Conservation (phyloP, 495 filamentous ascomycete species). For the Oidiodendron maius region DNA sequence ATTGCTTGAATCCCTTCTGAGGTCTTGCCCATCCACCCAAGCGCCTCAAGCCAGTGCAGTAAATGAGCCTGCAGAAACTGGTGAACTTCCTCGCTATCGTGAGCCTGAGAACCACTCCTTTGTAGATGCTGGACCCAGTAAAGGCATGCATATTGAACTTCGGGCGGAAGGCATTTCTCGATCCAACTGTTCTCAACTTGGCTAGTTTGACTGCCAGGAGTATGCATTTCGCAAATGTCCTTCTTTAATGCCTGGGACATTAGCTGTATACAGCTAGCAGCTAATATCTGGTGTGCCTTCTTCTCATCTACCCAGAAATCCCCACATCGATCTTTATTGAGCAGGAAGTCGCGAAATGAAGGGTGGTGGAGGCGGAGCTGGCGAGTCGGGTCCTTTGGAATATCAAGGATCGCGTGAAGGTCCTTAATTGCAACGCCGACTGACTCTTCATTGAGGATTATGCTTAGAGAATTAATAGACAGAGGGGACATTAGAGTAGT, state of each 20-base stretch:
- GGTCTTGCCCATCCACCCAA: neutral
- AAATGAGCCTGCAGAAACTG: conserved; percentile 5
- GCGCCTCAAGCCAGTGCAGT: no score
- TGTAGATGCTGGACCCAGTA: no score
- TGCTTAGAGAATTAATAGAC: conserved; percentile 3
- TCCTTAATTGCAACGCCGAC: conserved; percentile 8
- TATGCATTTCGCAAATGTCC: conserved; percentile 2
- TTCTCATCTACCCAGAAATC: no score
- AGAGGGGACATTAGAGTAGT: neutral
- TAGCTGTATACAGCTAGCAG: no score
- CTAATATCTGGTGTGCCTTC: no score
- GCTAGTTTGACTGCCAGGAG: neutral
- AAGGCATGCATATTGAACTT: no score
- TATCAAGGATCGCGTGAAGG: conserved; percentile 30
- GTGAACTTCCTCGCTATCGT: conserved; percentile 2
- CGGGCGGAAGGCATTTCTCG: no score
- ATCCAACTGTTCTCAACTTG: conserved; percentile 2
- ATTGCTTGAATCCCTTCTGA: no score
- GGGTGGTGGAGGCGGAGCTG: no score
- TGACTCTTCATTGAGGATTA: conserved; percentile 18
- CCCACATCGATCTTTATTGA: no score
- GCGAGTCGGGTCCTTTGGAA: conserved; percentile 23
- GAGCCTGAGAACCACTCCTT: neutral
- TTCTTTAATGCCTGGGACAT: no score
- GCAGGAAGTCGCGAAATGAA: no score